Evolutionary conservation across 495 filamentous ascomycete genomes (phyloP), one percentile per base, ranked within the genome.

Genomic region (Aspergillus coremiiformis): DNA sequence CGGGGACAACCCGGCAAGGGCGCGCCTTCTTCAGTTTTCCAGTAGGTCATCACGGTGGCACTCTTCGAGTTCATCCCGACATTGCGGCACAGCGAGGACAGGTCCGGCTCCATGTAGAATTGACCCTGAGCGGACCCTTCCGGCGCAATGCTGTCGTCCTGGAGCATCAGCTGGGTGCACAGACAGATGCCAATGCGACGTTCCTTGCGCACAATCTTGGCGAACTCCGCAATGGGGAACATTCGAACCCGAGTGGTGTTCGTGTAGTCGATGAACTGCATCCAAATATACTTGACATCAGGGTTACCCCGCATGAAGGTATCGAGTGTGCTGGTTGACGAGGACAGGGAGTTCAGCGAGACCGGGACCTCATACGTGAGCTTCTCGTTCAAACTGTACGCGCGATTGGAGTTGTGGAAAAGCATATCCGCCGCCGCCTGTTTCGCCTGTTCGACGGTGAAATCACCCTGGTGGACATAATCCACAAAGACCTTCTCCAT

Each of bases 201-300:
- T 35, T 77, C 69, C 11, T 77, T 70, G 23, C 70, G 60, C 0
- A 87, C 67, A 19, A 88, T 68, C 12, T 73, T 72, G 32, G 75
- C 64, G 47, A 90, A 88, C 51, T 83, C 80, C 2, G 69, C 67
- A 20, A 89, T 73, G 0, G 88, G 87, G 7, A 95, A 64, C 49
- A 92, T 73, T 0, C 88, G 82, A 33, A 83, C 74, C n/a, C 86
- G 80, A 0, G 80, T 59, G 2, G 76, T 82, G 11, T 79, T 80
- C 6, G 87, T 91, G 63, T 87, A 89, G 63, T 94, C 90, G 23
- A 88, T 66, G 80, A 84, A 94, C 67, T 88, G 84, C 46, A 93
- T 75, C 49, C 86, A 82, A 33, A 90, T 59, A 48, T 79, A 86
- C 47, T 81, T 77, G 21, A 74, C 44, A 11, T 66, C 54, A 4